Percentiles rank a stretch among this genome's conserved stretches.
Evolutionary conservation across 257 asterid genomes (phyloP).

Genomic region (Capsicum pubescens): DNA sequence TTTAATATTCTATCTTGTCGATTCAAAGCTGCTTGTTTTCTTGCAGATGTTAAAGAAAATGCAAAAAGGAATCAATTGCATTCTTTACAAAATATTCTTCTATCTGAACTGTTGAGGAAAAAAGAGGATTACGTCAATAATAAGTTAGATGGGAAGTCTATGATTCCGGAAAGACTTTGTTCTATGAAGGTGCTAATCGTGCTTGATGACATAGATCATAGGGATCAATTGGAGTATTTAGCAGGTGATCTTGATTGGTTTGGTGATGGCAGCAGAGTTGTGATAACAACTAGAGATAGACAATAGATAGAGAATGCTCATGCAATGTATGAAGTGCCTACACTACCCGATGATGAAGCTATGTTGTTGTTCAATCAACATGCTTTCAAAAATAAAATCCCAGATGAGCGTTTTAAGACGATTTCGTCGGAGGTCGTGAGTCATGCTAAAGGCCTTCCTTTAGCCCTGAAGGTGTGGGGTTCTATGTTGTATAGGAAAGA

Average conservation of each 20-base stretch:
- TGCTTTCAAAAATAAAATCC: neutral
- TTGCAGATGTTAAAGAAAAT: neutral
- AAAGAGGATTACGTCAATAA: neutral
- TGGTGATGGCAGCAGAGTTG: neutral
- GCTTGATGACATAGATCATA: neutral
- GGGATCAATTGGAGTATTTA: neutral
- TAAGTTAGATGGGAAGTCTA: neutral
- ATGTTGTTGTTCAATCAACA: neutral
- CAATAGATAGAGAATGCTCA: neutral
- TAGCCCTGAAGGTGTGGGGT: neutral
- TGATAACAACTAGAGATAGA: neutral
- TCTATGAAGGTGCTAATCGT: neutral
- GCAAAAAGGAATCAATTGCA: neutral
- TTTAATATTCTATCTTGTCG: neutral
- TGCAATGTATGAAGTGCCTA: neutral
- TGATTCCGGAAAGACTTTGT: neutral
- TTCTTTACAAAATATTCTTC: neutral
- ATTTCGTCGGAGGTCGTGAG: neutral
- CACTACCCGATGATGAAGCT: neutral
- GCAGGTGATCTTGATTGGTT: neutral
- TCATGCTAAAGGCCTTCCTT: neutral
- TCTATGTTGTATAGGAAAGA: neutral
- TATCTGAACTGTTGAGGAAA: neutral
- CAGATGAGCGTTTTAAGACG: neutral
- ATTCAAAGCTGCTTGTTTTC: neutral